These are phyloP conservation scores for Lycium ferocissimum DNA, from an alignment of 257 asterid species.

Conservation along the genomic window DNA sequence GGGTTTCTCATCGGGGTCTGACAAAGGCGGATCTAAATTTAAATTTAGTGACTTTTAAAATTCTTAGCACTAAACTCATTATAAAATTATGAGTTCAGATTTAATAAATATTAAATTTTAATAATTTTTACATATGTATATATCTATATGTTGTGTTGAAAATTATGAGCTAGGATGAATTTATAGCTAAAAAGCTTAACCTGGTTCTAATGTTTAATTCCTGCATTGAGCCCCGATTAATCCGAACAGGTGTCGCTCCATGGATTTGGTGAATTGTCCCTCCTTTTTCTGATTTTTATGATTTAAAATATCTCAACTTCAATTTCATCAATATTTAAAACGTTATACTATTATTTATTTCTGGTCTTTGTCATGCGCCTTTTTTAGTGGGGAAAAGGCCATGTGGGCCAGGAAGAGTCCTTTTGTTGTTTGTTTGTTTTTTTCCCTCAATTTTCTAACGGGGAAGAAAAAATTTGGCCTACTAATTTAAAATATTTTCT, in stretches of 20 bases:
- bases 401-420: conserved; percentile 47
- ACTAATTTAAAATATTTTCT: neutral
- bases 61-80: neutral
- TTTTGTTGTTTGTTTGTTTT: conserved; percentile 45
- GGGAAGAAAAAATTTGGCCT: neutral
- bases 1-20: no score
- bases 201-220: no score
- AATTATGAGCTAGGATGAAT: no score
- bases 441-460: conserved; percentile 29
- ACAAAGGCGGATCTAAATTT: neutral
- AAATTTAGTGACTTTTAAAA: neutral
- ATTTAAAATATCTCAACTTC: neutral
- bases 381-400: conserved; percentile 37
- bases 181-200: no score
- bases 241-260: no score
- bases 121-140: no score
- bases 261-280: neutral
- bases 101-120: neutral
- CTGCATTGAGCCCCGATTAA: no score
- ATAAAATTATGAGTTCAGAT: neutral
- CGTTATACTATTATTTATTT: neutral
- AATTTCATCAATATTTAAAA: neutral
- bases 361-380: conserved; percentile 34
- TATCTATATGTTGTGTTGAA: no score
- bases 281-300: neutral